Evolutionary conservation across 169 alveolate genomes (phyloP), one percentile per base, ranked within the genome.

Genomic region (Cryptosporidium tyzzeri): DNA sequence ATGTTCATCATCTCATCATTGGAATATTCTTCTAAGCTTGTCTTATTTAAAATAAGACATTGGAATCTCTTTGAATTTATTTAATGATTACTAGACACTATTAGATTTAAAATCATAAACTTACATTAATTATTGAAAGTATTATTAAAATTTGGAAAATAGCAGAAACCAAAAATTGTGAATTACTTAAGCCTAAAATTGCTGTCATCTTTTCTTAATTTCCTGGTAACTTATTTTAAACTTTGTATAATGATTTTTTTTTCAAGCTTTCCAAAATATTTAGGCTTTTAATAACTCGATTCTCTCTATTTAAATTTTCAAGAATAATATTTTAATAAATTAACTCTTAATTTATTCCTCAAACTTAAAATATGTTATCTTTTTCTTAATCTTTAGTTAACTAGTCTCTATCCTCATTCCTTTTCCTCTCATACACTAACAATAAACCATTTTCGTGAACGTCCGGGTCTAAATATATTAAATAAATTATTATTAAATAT

Each of bases 1-100:
- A 80, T 80, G 29, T 41, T n/a, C 1, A 35, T 41, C 45, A 29
- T 80, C 31, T 80, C 89, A 26, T 80, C 68, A 41, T 62, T 35
- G 2, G 89, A 44, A 35, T 80, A 80, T 16, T 80, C 89, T 16
- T 26, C 70, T 12, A 62, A 23, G 7, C 29, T 44, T 16, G 37
- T 48, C 35, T 65, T 80, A 26, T 65, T 80, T 35, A 80, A 65
- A 8, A 80, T 23, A 14, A 33, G 41, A 18, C 71, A 55, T 26
- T 55, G 37, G 5, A 26, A 1, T 21, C 12, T 14, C 67, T n/a
- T 26, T 16, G 3, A 2, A 16, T 55, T 55, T n/a, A n/a, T n/a
- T 23, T 2, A 55, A 26, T 55, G 10, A 55, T 6, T 8, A 9
- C 3, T 9, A 9, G 37, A 9, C 4, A 1, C 3, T 21, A 14